Percentiles rank a stretch among this genome's conserved stretches.
Conservation (phyloP, 2,329 filamentous ascomycete species). For the Beauveria scarabaeidicola region DNA sequence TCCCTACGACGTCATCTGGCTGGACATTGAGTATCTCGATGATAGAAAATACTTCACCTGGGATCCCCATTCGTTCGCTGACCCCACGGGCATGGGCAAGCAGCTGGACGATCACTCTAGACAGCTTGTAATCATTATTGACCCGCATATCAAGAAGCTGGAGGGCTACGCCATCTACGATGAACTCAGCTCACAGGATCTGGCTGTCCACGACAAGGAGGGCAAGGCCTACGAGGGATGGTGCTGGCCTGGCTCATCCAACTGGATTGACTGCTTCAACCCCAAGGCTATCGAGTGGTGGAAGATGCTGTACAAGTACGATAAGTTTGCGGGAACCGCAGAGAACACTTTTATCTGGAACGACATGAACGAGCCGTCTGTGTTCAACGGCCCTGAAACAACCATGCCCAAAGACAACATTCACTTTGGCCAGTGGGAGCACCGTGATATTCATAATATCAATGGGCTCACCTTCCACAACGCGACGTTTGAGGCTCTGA, state of each 20-base stretch:
- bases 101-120: conserved; percentile 77
- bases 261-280: conserved; percentile 96
- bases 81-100: conserved; percentile 80
- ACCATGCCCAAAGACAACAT: conserved; percentile 99
- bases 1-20: conserved; percentile 97
- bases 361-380: conserved; percentile 98
- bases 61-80: conserved; percentile 79
- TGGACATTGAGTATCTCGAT: conserved; percentile 96
- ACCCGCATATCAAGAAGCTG: conserved; percentile 94
- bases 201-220: conserved; percentile 86
- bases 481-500: conserved; percentile 77
- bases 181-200: conserved; percentile 72
- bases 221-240: conserved; percentile 85
- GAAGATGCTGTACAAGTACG: conserved; percentile 79
- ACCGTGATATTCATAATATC: conserved; percentile 91
- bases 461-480: conserved; percentile 95
- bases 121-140: conserved; percentile 90
- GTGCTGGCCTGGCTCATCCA: conserved; percentile 96
- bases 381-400: conserved; percentile 96
- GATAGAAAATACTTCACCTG: conserved; percentile 98
- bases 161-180: conserved; percentile 68
- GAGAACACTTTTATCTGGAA: conserved; percentile 95
- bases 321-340: conserved; percentile 75
- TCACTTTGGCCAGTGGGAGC: conserved; percentile 87
- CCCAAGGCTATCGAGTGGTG: conserved; percentile 90